phyloP scores from a whole-genome alignment of 176 grass and related monocot genomes.

The Miscanthus lutarioriparius region DNA sequence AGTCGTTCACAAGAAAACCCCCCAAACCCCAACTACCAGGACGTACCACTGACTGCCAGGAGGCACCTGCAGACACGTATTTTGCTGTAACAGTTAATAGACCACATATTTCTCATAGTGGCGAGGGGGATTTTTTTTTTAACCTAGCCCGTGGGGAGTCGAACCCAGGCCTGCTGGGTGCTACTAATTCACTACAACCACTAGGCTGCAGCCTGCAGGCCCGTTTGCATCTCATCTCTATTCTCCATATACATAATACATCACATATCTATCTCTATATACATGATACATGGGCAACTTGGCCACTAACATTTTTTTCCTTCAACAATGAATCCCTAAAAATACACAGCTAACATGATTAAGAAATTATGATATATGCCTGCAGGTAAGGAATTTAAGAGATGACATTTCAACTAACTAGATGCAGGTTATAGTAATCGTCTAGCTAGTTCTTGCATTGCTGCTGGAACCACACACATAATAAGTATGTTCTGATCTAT shows the following conservation, averaged over 20 bases:
- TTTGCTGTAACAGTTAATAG: not conserved
- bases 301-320: not conserved
- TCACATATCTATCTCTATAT: not conserved
- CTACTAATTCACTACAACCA: too few species aligned
- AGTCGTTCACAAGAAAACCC: too few species aligned
- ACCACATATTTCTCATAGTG: not conserved
- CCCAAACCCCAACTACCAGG: not conserved
- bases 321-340: not conserved
- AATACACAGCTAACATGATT: not conserved
- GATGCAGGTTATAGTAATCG: not conserved
- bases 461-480: not conserved
- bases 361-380: not conserved
- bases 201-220: too few species aligned
- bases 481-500: slow-evolving; percentile 22
- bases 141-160: too few species aligned
- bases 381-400: not conserved
- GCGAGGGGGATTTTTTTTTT: not conserved
- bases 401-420: not conserved
- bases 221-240: not conserved
- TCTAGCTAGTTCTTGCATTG: not conserved
- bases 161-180: too few species aligned
- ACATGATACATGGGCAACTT: not conserved
- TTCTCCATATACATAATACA: not conserved
- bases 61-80: not conserved
- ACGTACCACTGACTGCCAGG: too few species aligned